phyloP scores from a whole-genome alignment of 805 yeast genomes.

The Schwanniomyces yamadae region DNA sequence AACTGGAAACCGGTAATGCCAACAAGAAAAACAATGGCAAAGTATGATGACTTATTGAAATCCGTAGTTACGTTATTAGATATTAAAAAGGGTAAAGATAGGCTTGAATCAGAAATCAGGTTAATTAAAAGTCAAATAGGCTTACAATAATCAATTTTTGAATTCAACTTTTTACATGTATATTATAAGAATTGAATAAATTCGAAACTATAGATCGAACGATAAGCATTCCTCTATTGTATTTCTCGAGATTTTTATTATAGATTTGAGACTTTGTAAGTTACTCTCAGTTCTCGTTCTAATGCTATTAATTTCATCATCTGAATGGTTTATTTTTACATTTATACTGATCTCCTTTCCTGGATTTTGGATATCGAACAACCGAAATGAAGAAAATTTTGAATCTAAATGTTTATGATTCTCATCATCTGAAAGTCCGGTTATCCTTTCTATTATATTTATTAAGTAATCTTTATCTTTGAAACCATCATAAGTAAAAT shows the following conservation, averaged over 20 bases:
- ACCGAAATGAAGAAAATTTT: slow-evolving; percentile 6
- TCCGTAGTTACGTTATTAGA: slow-evolving; percentile 73
- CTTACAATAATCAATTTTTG: slow-evolving; percentile 13
- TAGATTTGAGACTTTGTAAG: neutral
- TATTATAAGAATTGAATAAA: slow-evolving; percentile 1
- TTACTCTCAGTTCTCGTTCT: neutral
- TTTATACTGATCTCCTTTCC: slow-evolving; percentile 2
- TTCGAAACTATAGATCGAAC: slow-evolving; percentile 7
- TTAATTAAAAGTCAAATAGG: slow-evolving; percentile 44
- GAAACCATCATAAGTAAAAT: slow-evolving; percentile 32
- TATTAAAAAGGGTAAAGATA: slow-evolving; percentile 82
- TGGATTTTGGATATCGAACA: slow-evolving; percentile 8
- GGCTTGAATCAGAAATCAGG: slow-evolving; percentile 71
- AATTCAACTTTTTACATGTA: slow-evolving; percentile 1
- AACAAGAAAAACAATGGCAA: slow-evolving; percentile 70
- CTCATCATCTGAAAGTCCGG: neutral
- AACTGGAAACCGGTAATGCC: slow-evolving; percentile 80
- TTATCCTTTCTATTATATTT: slow-evolving; percentile 1
- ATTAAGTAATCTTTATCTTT: slow-evolving; percentile 22
- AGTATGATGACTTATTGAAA: slow-evolving; percentile 72
- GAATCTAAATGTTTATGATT: neutral
- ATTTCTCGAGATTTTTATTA: neutral
- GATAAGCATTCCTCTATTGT: neutral
- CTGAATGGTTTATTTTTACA: neutral
- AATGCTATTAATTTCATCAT: neutral